Evolutionary conservation across 768 basidiomycete genomes (phyloP).

Genomic region (Boletus subcaerulescens): DNA sequence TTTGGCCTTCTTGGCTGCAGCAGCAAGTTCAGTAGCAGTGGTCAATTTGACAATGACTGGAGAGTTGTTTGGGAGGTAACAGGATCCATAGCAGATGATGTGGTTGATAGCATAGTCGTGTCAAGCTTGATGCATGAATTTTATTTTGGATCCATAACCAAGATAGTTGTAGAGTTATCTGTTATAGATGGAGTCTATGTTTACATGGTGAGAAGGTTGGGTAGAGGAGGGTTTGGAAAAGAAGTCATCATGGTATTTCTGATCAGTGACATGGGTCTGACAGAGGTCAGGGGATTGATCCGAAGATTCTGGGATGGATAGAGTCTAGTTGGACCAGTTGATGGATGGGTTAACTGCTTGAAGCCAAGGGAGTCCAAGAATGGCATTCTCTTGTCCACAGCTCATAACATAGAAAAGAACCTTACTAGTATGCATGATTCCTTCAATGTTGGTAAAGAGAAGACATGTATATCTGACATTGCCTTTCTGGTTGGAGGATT

Average conservation of each 20-base stretch:
- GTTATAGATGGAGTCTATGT: not conserved
- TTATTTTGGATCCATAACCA: not conserved
- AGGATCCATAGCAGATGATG: too few species aligned
- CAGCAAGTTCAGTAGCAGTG: not conserved
- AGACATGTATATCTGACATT: not conserved
- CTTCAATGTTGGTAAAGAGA: not conserved
- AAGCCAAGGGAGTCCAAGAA: not conserved
- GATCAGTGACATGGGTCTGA: not conserved
- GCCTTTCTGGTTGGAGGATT: not conserved
- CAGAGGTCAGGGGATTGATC: not conserved
- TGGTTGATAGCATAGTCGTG: too few species aligned
- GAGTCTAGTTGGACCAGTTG: not conserved
- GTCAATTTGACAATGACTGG: too few species aligned
- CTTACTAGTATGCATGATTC: not conserved
- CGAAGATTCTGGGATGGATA: not conserved
- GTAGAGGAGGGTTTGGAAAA: not conserved
- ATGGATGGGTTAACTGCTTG: not conserved
- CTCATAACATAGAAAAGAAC: not conserved
- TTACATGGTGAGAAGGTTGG: not conserved
- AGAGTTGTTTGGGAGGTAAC: too few species aligned
- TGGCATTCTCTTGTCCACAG: not conserved
- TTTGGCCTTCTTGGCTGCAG: not conserved
- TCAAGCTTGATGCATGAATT: too few species aligned
- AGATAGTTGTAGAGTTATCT: not conserved
- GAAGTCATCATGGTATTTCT: not conserved